A percentile compares a stretch with the other conserved stretches of the same genome.
phyloP scores from a whole-genome alignment of 257 asterid genomes.

The Apocynum venetum region DNA sequence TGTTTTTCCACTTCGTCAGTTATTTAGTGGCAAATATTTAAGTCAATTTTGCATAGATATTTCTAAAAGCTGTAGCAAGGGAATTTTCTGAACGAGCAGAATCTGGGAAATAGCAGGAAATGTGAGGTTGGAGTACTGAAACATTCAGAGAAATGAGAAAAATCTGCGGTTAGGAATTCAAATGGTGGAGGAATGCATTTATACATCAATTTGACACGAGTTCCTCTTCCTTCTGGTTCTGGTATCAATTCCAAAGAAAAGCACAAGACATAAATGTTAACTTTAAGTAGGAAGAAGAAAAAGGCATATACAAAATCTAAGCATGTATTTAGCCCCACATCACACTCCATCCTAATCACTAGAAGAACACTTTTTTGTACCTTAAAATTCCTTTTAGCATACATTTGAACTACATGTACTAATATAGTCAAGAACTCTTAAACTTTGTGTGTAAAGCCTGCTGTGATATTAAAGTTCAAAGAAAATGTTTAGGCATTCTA shows the following conservation, averaged over 20 bases:
- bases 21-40: too few relatives aligned
- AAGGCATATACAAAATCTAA: too few relatives aligned
- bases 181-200: neutral
- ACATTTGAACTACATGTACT: neutral
- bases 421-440: slow-evolving; percentile 16
- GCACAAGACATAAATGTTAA: neutral
- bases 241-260: neutral
- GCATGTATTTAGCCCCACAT: neutral
- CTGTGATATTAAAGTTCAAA: neutral
- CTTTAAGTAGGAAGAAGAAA: neutral
- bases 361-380: neutral
- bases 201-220: neutral
- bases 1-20: too few relatives aligned
- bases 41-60: too few relatives aligned
- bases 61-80: too few relatives aligned
- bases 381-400: neutral
- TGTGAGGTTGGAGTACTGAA: too few relatives aligned
- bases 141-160: too few relatives aligned
- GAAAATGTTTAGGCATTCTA: slow-evolving; percentile 8
- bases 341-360: neutral
- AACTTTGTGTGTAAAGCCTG: slow-evolving; percentile 12
- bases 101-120: too few relatives aligned
- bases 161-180: too few relatives aligned
- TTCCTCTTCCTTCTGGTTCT: neutral
- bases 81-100: too few relatives aligned